These are phyloP conservation scores for Hyphopichia burtonii DNA, from an alignment of 1,139 yeast genomes.

Conservation along the genomic window DNA sequence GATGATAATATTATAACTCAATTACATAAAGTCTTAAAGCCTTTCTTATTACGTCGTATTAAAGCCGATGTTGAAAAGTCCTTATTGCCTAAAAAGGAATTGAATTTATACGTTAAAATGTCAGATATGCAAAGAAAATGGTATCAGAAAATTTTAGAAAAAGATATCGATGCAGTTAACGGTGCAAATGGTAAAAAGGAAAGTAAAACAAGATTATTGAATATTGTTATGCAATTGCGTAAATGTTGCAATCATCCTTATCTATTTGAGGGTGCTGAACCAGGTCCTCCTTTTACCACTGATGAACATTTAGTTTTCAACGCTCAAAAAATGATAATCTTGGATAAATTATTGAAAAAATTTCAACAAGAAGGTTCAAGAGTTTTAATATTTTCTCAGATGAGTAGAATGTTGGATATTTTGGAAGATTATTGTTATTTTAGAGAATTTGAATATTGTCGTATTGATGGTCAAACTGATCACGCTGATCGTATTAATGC, in stretches of 20 bases:
- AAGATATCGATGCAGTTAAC: constrained; percentile 80
- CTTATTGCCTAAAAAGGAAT: constrained; percentile 69
- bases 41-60: constrained; percentile 71
- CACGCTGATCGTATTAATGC: constrained; percentile 74
- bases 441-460: constrained; percentile 65
- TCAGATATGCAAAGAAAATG: constrained; percentile 73
- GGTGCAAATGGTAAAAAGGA: constrained; percentile 77
- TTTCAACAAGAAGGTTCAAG: constrained; percentile 68
- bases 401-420: constrained; percentile 79
- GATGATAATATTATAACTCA: constrained; percentile 71
- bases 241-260: constrained; percentile 86
- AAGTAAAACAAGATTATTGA: constrained; percentile 68
- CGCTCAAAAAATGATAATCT: constrained; percentile 68
- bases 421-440: constrained; percentile 75
- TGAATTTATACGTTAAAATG: constrained; percentile 72
- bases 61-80: constrained; percentile 81
- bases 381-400: constrained; percentile 75
- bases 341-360: constrained; percentile 65
- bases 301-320: constrained; percentile 78
- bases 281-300: constrained; percentile 83
- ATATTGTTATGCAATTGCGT: constrained; percentile 80
- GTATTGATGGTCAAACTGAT: constrained; percentile 82
- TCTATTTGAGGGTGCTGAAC: constrained; percentile 82
- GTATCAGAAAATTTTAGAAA: constrained; percentile 74
- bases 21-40: constrained; percentile 81